These are phyloP conservation scores for Cyclotella kingstonii DNA, from an alignment of 108 stramenopile species.

Conservation along the genomic window DNA sequence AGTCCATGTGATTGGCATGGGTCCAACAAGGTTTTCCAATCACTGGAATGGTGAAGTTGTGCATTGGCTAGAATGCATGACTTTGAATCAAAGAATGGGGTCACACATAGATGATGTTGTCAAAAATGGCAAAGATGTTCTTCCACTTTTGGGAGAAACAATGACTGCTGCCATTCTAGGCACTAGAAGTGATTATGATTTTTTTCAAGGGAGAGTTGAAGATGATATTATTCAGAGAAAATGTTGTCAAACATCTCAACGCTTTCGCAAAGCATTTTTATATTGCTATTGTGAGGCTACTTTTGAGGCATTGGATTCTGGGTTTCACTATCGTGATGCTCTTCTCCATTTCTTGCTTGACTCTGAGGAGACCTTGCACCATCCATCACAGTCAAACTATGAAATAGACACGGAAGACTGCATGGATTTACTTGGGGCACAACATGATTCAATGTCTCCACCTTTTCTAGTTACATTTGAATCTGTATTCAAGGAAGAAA, in stretches of 20 bases:
- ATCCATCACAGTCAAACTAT: slow-evolving; percentile 8
- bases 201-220: background rate
- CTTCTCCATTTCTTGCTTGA: slow-evolving; percentile 53
- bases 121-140: slow-evolving; percentile 29
- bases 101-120: background rate
- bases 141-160: slow-evolving; percentile 19
- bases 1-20: slow-evolving; percentile 10
- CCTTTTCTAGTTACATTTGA: slow-evolving; percentile 57
- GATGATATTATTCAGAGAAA: slow-evolving; percentile 15
- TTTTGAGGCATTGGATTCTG: slow-evolving; percentile 59
- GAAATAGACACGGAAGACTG: slow-evolving; percentile 28
- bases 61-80: slow-evolving; percentile 47
- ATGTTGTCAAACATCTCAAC: slow-evolving; percentile 46
- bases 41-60: slow-evolving; percentile 31
- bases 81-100: slow-evolving; percentile 17
- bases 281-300: slow-evolving; percentile 82
- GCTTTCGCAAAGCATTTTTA: slow-evolving; percentile 64
- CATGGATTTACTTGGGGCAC: slow-evolving; percentile 29
- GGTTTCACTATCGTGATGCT: slow-evolving; percentile 66
- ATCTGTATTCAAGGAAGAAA: slow-evolving; percentile 38
- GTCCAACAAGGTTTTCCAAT: slow-evolving; percentile 8
- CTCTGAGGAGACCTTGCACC: slow-evolving; percentile 34
- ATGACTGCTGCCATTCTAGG: slow-evolving; percentile 22
- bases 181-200: background rate
- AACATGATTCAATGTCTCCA: slow-evolving; percentile 17